These are phyloP conservation scores for Suillus plorans DNA, from an alignment of 768 basidiomycete genomes.

Conservation along the genomic window DNA sequence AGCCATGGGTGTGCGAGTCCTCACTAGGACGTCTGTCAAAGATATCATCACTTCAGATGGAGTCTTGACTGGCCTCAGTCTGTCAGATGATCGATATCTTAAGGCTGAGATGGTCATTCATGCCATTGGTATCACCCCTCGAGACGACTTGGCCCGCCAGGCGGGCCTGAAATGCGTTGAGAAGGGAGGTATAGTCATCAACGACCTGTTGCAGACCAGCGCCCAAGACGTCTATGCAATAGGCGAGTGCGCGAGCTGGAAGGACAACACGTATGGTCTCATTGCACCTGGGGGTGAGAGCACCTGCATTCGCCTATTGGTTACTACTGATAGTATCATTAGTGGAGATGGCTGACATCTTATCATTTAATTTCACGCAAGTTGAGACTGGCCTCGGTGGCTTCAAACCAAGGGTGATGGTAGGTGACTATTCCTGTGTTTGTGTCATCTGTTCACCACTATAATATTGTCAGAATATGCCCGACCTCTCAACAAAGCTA, in stretches of 20 bases:
- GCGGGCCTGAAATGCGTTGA: conserved; percentile 50
- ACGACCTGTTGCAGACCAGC: conserved; percentile 56
- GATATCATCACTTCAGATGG: conserved; percentile 37
- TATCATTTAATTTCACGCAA: conserved; percentile 71
- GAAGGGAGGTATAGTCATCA: conserved; percentile 58
- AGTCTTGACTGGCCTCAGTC: conserved; percentile 46
- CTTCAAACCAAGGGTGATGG: conserved; percentile 46
- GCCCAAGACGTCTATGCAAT: conserved; percentile 65
- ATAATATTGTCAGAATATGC: conserved; percentile 40
- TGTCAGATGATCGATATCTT: conserved; percentile 47
- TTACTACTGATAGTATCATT: not conserved
- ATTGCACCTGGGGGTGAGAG: conserved; percentile 64
- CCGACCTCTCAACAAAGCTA: conserved; percentile 71
- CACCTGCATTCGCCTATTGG: not conserved
- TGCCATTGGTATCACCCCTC: conserved; percentile 69
- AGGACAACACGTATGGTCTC: conserved; percentile 65
- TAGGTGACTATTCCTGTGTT: conserved; percentile 9
- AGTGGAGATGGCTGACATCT: conserved; percentile 74
- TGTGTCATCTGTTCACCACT: not conserved
- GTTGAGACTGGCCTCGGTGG: conserved; percentile 40
- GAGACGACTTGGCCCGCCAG: conserved; percentile 61
- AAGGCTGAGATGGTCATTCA: conserved; percentile 59
- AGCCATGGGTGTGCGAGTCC: conserved; percentile 56
- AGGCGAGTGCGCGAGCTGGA: conserved; percentile 76
- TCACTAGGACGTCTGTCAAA: conserved; percentile 41